Evolutionary conservation across 2,329 filamentous ascomycete species (phyloP).

Genomic region (Niveomyces coronatus): DNA sequence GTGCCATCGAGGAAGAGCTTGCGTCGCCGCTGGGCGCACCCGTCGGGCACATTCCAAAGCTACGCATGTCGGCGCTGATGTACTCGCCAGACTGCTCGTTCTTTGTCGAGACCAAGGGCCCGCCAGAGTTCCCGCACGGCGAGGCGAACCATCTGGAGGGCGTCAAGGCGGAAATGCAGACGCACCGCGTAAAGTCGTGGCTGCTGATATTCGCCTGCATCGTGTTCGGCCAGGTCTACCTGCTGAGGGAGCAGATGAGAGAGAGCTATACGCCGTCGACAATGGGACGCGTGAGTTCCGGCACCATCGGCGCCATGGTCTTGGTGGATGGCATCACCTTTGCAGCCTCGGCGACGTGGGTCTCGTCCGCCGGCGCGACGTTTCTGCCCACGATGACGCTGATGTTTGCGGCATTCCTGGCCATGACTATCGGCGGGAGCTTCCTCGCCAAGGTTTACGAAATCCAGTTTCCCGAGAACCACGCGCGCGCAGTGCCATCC

Average conservation of each 20-base stretch:
- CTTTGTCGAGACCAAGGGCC: slow-evolving; percentile 54
- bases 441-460: slow-evolving; percentile 51
- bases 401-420: slow-evolving; percentile 41
- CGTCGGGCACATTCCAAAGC: slow-evolving; percentile 39
- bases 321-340: slow-evolving; percentile 53
- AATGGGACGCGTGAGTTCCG: slow-evolving; percentile 54
- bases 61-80: slow-evolving; percentile 52
- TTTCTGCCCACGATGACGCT: slow-evolving; percentile 48
- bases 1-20: slow-evolving; percentile 52
- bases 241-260: slow-evolving; percentile 54
- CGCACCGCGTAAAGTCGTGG: slow-evolving; percentile 48
- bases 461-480: slow-evolving; percentile 44
- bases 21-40: slow-evolving; percentile 51
- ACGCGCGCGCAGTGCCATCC: slow-evolving; percentile 33
- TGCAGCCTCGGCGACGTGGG: slow-evolving; percentile 44
- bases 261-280: slow-evolving; percentile 59
- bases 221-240: slow-evolving; percentile 49
- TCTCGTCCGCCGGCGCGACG: slow-evolving; percentile 42
- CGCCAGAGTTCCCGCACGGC: slow-evolving; percentile 40
- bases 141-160: slow-evolving; percentile 48
- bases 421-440: slow-evolving; percentile 45
- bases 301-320: slow-evolving; percentile 50
- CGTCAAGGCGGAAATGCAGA: slow-evolving; percentile 49
- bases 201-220: slow-evolving; percentile 44
- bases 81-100: slow-evolving; percentile 61